Percentiles rank a stretch among this genome's conserved stretches.
Evolutionary conservation across 1,139 yeast species (phyloP).

Genomic region (Debaryomycetaceae sp.): DNA sequence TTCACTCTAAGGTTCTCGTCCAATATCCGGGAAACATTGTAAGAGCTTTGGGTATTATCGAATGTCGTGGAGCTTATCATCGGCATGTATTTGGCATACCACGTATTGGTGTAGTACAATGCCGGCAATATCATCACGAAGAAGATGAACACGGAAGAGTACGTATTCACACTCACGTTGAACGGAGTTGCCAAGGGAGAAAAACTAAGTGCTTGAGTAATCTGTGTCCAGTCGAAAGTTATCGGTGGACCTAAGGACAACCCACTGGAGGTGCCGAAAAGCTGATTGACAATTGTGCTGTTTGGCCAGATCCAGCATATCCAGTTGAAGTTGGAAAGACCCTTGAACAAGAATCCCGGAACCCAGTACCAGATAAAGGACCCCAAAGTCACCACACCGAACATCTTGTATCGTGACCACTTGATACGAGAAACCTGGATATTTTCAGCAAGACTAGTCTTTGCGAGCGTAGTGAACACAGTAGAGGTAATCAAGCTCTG

Average conservation of each 20-base stretch:
- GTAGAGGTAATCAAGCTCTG: conserved; percentile 20
- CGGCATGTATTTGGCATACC: conserved; percentile 52
- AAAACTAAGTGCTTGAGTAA: conserved; percentile 24
- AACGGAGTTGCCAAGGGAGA: conserved; percentile 19
- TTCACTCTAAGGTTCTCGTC: conserved; percentile 13
- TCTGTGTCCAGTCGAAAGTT: conserved; percentile 56
- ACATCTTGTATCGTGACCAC: conserved; percentile 18
- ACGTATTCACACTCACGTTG: conserved; percentile 16
- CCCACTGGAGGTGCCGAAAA: conserved; percentile 50
- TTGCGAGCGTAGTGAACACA: conserved; percentile 19
- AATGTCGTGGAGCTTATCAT: conserved; percentile 38
- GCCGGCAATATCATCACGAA: conserved; percentile 43
- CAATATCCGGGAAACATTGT: conserved; percentile 34
- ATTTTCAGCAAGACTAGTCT: conserved; percentile 11
- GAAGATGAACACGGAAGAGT: conserved; percentile 25
- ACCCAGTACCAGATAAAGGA: conserved; percentile 21
- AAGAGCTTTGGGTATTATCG: conserved; percentile 42
- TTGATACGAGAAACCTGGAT: conserved; percentile 6
- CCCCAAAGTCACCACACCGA: conserved; percentile 11
- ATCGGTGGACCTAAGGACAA: conserved; percentile 49
- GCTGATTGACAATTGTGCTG: conserved; percentile 44
- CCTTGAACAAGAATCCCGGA: conserved; percentile 29
- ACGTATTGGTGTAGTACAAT: conserved; percentile 48
- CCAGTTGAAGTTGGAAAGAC: conserved; percentile 27
- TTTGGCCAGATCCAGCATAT: conserved; percentile 29